Conservation (phyloP, 257 asterid genomes). For the Avicennia marina region DNA sequence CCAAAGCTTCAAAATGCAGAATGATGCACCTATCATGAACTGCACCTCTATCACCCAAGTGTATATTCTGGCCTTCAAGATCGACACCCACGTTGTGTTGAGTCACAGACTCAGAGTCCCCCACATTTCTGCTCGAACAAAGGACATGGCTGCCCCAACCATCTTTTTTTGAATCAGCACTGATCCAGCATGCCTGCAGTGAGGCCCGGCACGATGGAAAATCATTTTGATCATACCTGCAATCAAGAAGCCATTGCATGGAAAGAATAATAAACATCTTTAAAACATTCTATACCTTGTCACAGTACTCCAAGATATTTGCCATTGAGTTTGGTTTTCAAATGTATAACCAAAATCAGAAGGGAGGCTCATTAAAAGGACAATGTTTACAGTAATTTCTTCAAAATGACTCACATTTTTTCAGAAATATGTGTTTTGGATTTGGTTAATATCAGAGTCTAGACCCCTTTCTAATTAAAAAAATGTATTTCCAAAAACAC, state of each 20-base stretch:
- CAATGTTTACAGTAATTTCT: too few species aligned
- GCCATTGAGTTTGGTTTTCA: too few species aligned
- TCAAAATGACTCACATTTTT: too few species aligned
- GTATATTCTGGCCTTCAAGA: constrained; percentile 27
- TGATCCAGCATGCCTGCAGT: constrained; percentile 45
- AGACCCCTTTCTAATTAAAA: too few species aligned
- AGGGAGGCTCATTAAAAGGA: too few species aligned
- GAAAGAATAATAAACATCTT: neutral
- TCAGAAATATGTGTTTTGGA: too few species aligned
- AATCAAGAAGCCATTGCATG: constrained; percentile 18
- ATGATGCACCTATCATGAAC: constrained; percentile 43
- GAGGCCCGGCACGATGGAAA: constrained; percentile 53
- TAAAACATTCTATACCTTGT: too few species aligned
- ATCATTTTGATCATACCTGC: constrained; percentile 65
- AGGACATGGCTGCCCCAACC: constrained; percentile 36
- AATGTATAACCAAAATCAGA: too few species aligned
- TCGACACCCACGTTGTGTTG: constrained; percentile 24
- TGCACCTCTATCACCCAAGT: constrained; percentile 31
- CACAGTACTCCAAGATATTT: too few species aligned
- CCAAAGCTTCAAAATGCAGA: constrained; percentile 53
- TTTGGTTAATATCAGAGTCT: too few species aligned
- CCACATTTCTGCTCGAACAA: constrained; percentile 36
- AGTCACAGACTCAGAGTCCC: constrained; percentile 29
- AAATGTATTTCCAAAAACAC: too few species aligned
- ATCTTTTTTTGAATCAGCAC: constrained; percentile 34